These are phyloP conservation scores for Fusarium mexicanum DNA, from an alignment of 2,329 filamentous ascomycete genomes.

Conservation along the genomic window DNA sequence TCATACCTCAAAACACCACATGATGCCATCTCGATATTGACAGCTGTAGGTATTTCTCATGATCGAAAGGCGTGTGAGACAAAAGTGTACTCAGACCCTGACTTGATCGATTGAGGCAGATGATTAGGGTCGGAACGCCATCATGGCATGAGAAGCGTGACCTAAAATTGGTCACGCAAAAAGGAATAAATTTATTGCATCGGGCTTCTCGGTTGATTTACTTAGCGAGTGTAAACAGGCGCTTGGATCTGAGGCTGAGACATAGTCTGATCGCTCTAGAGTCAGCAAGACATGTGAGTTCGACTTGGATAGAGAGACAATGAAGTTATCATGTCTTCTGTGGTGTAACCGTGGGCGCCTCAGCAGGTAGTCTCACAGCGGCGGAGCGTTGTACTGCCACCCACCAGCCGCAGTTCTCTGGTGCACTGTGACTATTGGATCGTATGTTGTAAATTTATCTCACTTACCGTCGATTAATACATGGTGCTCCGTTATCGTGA, in stretches of 20 bases:
- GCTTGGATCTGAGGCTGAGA: conserved; percentile 4
- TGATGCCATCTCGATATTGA: conserved; percentile 12
- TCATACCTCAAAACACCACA: conserved; percentile 22
- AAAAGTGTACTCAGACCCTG: conserved; percentile 34
- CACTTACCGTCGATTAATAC: neutral
- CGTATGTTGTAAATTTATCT: neutral
- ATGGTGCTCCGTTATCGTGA: neutral
- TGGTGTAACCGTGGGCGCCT: conserved; percentile 13
- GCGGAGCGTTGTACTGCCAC: conserved; percentile 28
- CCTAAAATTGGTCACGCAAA: conserved; percentile 31
- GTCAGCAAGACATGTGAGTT: conserved; percentile 17
- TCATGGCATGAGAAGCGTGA: conserved; percentile 33
- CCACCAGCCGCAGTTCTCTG: neutral
- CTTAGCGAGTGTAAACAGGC: neutral
- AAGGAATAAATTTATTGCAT: neutral
- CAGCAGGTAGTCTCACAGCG: conserved; percentile 24
- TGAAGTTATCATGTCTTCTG: neutral
- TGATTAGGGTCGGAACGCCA: conserved; percentile 37
- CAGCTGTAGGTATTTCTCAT: conserved; percentile 1
- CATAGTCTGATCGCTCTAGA: neutral
- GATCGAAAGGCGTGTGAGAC: conserved; percentile 29
- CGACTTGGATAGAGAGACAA: conserved; percentile 5
- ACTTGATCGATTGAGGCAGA: conserved; percentile 39
- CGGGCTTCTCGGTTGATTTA: neutral
- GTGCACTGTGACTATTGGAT: neutral